Base-by-base conservation (phyloP, 2,329 filamentous ascomycete genomes). In the Sphaerostilbella broomeana region DNA sequence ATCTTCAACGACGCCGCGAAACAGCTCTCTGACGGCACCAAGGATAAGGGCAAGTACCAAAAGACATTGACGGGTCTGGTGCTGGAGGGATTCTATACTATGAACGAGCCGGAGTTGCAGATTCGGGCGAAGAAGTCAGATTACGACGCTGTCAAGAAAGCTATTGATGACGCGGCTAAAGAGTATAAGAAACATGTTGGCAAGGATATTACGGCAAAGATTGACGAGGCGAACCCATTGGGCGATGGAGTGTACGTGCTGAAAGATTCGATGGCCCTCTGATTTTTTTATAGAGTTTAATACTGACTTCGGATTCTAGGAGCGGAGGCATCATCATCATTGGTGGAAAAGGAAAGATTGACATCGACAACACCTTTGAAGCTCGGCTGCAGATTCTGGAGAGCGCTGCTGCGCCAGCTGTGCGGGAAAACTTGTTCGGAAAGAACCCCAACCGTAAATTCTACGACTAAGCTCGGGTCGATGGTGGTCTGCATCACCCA, bases 311-410 rank as follows among this genome's bases (percentile, higher is more conserved):
- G 16, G 19, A 17, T 24, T 35, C 46, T 51, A 97, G 92, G 56
- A 75, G 88, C 44, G 92, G 92, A 45, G 92, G 92, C 54, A 73
- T 94, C 42, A 62, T 77, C 43, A 79, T 98, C 49, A 67, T 94
- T 40, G 87, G 89, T 49, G 82, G 84, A 51, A 74, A 73, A 49
- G 92, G 92, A 61, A 95, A 90, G 75, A 97, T 98, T 61, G 88
- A 95, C 56, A 90, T 98, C 64, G 89, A 95, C 77, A 97, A 98
- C 72, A 97, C 92, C 40, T 85, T 97, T 52, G 92, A 97, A 61
- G 85, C 94, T 60, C 81, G 92, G 51, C 72, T 98, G 64, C 77
- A 76, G 56, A 73, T 97, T 45, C 78, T 97, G 49, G 84, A 95
- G 67, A 81, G 82, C 42, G 84, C 85, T 51, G 85, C 86, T 36